Percentiles rank a stretch among this genome's conserved stretches.
Conservation (phyloP, 257 asterid species). For the Nicotiana sylvestris region DNA sequence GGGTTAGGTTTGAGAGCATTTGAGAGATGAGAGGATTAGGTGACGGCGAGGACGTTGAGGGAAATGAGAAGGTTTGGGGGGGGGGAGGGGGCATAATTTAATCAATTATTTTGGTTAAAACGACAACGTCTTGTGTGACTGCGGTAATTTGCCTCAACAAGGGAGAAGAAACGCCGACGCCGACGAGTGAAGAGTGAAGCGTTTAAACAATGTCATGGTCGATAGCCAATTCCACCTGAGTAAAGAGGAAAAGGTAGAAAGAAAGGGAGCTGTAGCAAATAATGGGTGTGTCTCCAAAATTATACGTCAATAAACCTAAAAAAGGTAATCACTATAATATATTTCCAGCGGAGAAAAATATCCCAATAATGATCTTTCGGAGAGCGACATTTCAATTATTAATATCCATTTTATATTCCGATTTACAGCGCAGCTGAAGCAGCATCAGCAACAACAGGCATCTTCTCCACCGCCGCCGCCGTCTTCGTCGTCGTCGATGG, state of each 20-base stretch:
- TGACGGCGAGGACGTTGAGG: no score
- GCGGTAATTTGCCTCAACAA: background rate
- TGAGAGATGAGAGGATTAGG: no score
- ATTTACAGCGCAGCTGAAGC: conserved; percentile 47
- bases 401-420: background rate
- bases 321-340: conserved; percentile 33
- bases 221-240: background rate
- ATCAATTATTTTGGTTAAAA: no score
- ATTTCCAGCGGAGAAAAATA: background rate
- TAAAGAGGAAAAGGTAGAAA: background rate
- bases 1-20: no score
- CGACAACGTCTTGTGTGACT: background rate
- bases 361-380: background rate
- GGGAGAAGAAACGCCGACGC: background rate
- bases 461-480: conserved; percentile 27
- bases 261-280: conserved; percentile 7
- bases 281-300: conserved; percentile 60
- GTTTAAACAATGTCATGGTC: background rate
- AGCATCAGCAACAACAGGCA: conserved; percentile 20
- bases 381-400: background rate
- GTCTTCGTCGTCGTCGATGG: conserved; percentile 31
- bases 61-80: no score
- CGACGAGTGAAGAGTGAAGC: background rate
- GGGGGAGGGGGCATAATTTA: no score
- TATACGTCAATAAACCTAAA: conserved; percentile 57